Evolutionary conservation across 2,329 filamentous ascomycete species (phyloP).

Genomic region (Sordariomycetes sp.): DNA sequence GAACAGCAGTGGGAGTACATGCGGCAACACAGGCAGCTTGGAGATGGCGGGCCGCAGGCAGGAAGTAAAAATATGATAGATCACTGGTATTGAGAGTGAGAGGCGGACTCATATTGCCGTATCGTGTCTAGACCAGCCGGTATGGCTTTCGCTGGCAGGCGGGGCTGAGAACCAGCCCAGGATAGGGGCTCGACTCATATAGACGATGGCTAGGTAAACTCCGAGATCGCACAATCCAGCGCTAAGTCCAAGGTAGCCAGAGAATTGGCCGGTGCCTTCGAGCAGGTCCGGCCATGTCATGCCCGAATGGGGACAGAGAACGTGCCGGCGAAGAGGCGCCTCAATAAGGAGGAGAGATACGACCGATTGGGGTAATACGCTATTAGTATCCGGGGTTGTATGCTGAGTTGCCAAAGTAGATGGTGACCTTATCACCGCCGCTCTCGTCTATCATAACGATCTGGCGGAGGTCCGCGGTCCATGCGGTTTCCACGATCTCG

Average conservation of each 20-base stretch:
- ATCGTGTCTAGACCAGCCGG: background rate
- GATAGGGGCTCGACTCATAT: background rate
- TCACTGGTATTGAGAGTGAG: background rate
- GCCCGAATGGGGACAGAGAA: background rate
- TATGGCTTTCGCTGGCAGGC: background rate
- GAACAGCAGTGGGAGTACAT: background rate
- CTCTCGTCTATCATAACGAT: constrained; percentile 8
- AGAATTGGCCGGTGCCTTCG: background rate
- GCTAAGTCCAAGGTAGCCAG: background rate
- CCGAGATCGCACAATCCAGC: background rate
- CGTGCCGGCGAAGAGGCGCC: background rate
- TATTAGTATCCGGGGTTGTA: background rate
- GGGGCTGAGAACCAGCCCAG: background rate
- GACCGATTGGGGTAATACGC: background rate
- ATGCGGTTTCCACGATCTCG: constrained; percentile 20
- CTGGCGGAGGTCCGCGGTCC: constrained; percentile 9
- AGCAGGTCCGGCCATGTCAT: background rate
- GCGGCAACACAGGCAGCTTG: background rate
- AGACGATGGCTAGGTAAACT: background rate
- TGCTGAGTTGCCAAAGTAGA: background rate
- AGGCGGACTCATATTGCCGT: background rate
- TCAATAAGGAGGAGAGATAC: background rate
- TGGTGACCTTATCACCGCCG: background rate
- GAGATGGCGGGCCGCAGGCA: background rate
- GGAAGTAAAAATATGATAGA: background rate